Percentiles rank a stretch among this genome's conserved stretches.
These are phyloP conservation scores for Eucalyptus marginata DNA, from an alignment of 345 rosid species.

Conservation along the genomic window DNA sequence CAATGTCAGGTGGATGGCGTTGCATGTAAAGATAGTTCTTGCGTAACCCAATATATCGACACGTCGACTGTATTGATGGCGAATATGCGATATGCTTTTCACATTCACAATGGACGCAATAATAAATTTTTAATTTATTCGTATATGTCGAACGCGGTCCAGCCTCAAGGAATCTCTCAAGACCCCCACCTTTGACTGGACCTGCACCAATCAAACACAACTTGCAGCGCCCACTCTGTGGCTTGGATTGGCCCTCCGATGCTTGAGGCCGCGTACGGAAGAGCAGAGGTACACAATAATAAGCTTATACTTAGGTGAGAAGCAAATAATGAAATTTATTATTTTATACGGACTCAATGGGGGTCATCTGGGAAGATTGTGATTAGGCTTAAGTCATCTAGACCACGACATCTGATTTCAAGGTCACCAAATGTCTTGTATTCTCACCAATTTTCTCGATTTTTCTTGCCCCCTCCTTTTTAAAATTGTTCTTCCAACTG, in stretches of 20 bases:
- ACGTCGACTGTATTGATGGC: not conserved
- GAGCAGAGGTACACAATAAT: not conserved
- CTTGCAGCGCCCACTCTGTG: not conserved
- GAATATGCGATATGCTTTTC: not conserved
- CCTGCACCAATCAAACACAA: not conserved
- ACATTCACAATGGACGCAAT: not conserved
- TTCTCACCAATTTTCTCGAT: not conserved
- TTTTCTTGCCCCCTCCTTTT: not conserved
- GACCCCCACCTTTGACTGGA: not conserved
- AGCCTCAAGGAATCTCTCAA: not conserved
- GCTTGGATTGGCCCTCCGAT: not conserved
- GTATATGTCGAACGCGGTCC: not conserved
- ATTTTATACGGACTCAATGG: not conserved
- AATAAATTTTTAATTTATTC: not conserved
- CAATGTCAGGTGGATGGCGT: not conserved
- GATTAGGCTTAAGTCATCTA: not conserved
- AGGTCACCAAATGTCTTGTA: not conserved
- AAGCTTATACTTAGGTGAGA: not conserved
- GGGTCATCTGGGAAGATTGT: not conserved
- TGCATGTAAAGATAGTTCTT: not conserved
- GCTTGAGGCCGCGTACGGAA: not conserved
- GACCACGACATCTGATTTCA: not conserved
- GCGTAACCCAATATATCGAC: not conserved
- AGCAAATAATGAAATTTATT: not conserved
- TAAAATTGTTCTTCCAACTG: not conserved